These are phyloP conservation scores for Trichaptum fuscoviolaceum DNA, from an alignment of 768 basidiomycete genomes.

Conservation along the genomic window DNA sequence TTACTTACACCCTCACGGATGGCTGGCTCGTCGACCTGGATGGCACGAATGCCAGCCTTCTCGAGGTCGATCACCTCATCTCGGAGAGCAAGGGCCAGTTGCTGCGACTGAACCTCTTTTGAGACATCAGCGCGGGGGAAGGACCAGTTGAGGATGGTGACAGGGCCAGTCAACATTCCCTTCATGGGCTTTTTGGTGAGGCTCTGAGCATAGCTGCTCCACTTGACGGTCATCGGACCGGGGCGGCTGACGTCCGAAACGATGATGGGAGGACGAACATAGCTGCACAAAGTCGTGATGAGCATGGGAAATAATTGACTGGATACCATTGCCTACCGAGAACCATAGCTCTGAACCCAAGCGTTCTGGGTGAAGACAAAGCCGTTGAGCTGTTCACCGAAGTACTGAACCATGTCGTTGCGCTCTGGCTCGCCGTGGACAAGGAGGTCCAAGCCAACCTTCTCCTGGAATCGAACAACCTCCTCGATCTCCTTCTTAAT, in stretches of 20 bases:
- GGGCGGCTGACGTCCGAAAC: slow-evolving; percentile 97
- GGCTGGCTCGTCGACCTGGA: slow-evolving; percentile 99
- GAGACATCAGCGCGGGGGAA: slow-evolving; percentile 99
- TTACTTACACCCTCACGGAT: slow-evolving; percentile 92
- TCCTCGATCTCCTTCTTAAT: slow-evolving; percentile 95
- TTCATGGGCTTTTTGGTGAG: slow-evolving; percentile 94
- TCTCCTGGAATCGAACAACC: slow-evolving; percentile 96
- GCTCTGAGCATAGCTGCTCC: slow-evolving; percentile 96
- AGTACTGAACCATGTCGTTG: slow-evolving; percentile 99
- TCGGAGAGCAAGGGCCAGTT: slow-evolving; percentile 94
- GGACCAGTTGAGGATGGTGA: slow-evolving; percentile 99
- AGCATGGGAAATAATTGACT: background rate
- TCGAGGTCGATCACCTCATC: slow-evolving; percentile 98
- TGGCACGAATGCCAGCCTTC: slow-evolving; percentile 93
- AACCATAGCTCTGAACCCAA: slow-evolving; percentile 99
- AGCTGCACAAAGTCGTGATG: slow-evolving; percentile 37
- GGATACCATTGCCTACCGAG: slow-evolving; percentile 53
- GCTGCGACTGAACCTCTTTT: slow-evolving; percentile 95
- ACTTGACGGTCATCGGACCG: slow-evolving; percentile 89
- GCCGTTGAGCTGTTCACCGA: slow-evolving; percentile 90
- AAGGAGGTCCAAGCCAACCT: slow-evolving; percentile 90
- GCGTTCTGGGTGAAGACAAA: slow-evolving; percentile 98
- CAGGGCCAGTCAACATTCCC: slow-evolving; percentile 98
- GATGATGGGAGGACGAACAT: slow-evolving; percentile 97
- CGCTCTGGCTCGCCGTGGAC: slow-evolving; percentile 99